A percentile compares a stretch with the other conserved stretches of the same genome.
Conservation (phyloP, 768 basidiomycete species). For the Myochromella boudieri region DNA sequence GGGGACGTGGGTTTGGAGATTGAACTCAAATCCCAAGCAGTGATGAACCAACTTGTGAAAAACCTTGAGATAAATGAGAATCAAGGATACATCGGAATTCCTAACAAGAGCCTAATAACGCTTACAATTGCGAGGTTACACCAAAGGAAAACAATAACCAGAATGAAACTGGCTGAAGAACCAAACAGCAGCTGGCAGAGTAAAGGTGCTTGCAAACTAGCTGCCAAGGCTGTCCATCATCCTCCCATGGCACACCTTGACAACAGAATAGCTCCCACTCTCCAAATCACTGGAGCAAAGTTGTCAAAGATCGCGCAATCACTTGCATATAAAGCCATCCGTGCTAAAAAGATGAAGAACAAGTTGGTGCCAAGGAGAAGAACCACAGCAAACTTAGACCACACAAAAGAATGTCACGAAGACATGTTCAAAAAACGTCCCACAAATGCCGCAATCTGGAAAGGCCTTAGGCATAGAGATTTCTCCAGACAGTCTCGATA, state of each 20-base stretch:
- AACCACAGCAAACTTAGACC: background rate
- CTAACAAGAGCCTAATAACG: background rate
- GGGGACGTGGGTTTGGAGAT: background rate
- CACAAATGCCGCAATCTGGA: background rate
- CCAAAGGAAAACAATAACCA: background rate
- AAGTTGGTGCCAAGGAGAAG: background rate
- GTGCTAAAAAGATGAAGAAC: background rate
- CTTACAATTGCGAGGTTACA: background rate
- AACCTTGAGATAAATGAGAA: slow-evolving; percentile 1
- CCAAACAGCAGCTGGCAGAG: too few relatives aligned
- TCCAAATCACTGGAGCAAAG: background rate
- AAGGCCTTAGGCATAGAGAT: background rate
- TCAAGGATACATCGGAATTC: background rate
- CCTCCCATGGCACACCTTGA: background rate
- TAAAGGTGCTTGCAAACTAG: background rate
- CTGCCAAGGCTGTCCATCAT: background rate
- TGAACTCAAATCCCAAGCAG: background rate
- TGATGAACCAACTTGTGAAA: background rate
- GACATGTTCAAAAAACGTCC: slow-evolving; percentile 12
- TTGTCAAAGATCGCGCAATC: background rate
- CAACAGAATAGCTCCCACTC: background rate
- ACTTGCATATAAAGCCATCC: background rate
- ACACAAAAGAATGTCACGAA: background rate
- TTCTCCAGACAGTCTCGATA: background rate
- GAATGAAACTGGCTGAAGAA: background rate